These are phyloP conservation scores for Nitzschia putrida DNA, from an alignment of 108 stramenopile genomes.

Conservation along the genomic window DNA sequence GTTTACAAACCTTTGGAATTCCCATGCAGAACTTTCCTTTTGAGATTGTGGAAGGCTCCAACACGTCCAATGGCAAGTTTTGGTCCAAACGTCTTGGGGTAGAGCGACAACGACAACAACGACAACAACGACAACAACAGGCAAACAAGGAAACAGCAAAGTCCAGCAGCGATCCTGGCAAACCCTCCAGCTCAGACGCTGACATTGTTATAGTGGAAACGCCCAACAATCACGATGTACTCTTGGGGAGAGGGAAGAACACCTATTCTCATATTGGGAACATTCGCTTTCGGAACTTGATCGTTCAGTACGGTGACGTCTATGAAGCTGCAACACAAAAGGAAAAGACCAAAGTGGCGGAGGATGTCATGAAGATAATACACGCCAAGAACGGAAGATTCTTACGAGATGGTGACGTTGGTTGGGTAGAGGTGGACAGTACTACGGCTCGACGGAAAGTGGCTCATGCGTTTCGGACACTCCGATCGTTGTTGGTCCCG, in stretches of 20 bases:
- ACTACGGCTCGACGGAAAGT: constrained; percentile 8
- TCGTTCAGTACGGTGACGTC: neutral
- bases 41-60: no score
- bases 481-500: neutral
- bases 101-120: neutral
- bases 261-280: constrained; percentile 31
- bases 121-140: constrained; percentile 1
- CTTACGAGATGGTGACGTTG: constrained; percentile 21
- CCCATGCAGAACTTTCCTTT: constrained; percentile 9
- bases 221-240: constrained; percentile 19
- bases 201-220: neutral
- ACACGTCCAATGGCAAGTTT: neutral
- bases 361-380: neutral
- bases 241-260: constrained; percentile 27
- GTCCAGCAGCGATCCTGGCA: neutral
- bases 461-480: constrained; percentile 16
- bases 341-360: neutral
- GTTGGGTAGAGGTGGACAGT: constrained; percentile 25
- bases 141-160: neutral
- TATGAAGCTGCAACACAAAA: constrained; percentile 9
- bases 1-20: constrained; percentile 5
- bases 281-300: constrained; percentile 10
- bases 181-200: neutral
- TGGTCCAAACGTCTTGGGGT: neutral
- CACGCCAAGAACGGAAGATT: constrained; percentile 5